Conservation (phyloP, 2,329 filamentous ascomycete species). For the Arthrobotrys pseudoclavata region DNA sequence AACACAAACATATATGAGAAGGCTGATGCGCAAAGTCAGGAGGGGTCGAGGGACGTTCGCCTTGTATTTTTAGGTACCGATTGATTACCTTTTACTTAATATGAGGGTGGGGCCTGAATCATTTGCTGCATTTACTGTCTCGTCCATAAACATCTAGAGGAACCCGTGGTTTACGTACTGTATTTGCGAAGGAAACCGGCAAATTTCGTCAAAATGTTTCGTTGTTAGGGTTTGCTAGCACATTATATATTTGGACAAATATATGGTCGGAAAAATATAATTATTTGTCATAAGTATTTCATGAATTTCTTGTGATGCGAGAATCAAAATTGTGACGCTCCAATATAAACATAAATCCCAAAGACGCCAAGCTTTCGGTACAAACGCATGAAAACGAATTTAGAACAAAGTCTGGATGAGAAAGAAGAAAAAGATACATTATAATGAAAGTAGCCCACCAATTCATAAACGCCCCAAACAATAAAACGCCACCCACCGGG, state of each 20-base stretch:
- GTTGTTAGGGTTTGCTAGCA: background rate
- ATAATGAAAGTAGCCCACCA: constrained; percentile 15
- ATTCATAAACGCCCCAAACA: constrained; percentile 14
- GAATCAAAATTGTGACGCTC: background rate
- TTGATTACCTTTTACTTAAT: background rate
- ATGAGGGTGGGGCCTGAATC: background rate
- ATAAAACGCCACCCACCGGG: constrained; percentile 24
- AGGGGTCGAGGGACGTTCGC: background rate
- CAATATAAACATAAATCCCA: background rate
- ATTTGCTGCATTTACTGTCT: background rate
- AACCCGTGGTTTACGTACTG: background rate
- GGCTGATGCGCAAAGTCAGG: background rate
- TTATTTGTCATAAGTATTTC: constrained; percentile 1
- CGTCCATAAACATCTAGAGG: background rate
- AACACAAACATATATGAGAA: constrained; percentile 2
- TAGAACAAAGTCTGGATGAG: constrained; percentile 1
- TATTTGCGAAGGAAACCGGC: background rate
- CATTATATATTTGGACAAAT: background rate
- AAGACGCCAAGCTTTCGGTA: constrained; percentile 22
- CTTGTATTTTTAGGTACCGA: constrained; percentile 24
- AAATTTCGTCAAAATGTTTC: background rate
- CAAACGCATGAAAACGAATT: constrained; percentile 1
- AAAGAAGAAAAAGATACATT: constrained; percentile 9
- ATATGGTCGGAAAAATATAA: background rate
- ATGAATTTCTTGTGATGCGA: background rate